Conservation (phyloP, 2,329 filamentous ascomycete species). For the Cladosporium sp. region DNA sequence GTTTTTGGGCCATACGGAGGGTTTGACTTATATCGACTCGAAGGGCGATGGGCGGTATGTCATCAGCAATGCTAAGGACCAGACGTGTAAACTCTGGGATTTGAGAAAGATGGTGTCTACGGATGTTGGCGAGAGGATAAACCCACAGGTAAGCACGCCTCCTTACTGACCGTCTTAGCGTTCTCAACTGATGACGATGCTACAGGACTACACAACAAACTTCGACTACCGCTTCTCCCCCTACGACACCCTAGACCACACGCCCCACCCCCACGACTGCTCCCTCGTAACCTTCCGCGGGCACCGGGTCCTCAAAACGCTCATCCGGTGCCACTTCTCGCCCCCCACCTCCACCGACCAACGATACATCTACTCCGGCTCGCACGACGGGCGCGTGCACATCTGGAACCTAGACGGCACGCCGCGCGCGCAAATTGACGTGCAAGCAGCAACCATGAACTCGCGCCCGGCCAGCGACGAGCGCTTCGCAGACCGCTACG, state of each 20-base stretch:
- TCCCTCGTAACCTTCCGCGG: constrained; percentile 90
- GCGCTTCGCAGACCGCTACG: constrained; percentile 52
- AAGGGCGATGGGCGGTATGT: constrained; percentile 89
- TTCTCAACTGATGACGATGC: neutral
- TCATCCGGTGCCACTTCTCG: constrained; percentile 94
- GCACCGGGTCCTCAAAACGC: constrained; percentile 79
- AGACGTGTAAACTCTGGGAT: constrained; percentile 97
- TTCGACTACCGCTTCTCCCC: constrained; percentile 71
- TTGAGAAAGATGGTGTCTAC: constrained; percentile 81
- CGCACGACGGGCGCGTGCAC: constrained; percentile 81
- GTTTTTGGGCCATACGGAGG: constrained; percentile 62
- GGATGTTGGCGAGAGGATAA: constrained; percentile 54
- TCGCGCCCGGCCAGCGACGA: constrained; percentile 53
- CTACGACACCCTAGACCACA: constrained; percentile 63
- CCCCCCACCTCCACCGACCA: constrained; percentile 81
- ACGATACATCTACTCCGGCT: constrained; percentile 89
- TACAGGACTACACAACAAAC: constrained; percentile 51
- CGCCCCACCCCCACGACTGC: constrained; percentile 77
- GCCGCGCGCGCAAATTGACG: constrained; percentile 67
- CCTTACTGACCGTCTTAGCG: neutral
- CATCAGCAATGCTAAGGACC: constrained; percentile 90
- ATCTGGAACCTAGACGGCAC: constrained; percentile 94
- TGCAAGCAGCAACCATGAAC: constrained; percentile 63
- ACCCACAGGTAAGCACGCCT: constrained; percentile 36
- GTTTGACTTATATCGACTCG: constrained; percentile 64